Conservation (phyloP, 164 flowering plant species). For the Magnolia sinica region DNA sequence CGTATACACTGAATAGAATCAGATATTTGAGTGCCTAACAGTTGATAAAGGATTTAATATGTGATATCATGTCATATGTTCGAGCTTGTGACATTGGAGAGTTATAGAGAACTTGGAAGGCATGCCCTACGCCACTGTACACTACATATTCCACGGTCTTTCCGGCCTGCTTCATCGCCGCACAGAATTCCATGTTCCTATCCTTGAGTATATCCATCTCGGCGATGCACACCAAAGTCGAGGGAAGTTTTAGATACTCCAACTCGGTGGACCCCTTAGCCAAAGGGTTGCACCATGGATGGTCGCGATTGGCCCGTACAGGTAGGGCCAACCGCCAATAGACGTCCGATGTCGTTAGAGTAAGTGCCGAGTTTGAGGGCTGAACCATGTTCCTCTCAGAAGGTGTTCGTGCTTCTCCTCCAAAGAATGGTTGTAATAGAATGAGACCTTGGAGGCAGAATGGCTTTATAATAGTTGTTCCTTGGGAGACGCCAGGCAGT, state of each 20-base stretch:
- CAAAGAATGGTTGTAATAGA: slow-evolving; percentile 56
- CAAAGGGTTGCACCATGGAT: slow-evolving; percentile 50
- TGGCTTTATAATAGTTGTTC: slow-evolving; percentile 17
- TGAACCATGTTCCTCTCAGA: slow-evolving; percentile 37
- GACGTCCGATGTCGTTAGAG: slow-evolving; percentile 32
- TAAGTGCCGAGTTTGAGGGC: slow-evolving; percentile 38
- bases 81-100: slow-evolving; percentile 33
- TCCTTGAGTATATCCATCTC: slow-evolving; percentile 55
- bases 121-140: slow-evolving; percentile 52
- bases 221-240: slow-evolving; percentile 37
- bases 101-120: slow-evolving; percentile 47
- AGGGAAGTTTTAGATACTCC: slow-evolving; percentile 21
- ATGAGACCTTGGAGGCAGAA: slow-evolving; percentile 32
- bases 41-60: slow-evolving; percentile 34
- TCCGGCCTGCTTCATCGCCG: slow-evolving; percentile 33
- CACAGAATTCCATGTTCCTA: slow-evolving; percentile 43
- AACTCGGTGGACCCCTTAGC: slow-evolving; percentile 15
- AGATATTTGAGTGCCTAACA: not conserved
- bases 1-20: not conserved
- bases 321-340: slow-evolving; percentile 53
- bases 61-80: slow-evolving; percentile 38
- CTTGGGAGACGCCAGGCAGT: not conserved
- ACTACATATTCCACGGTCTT: slow-evolving; percentile 36
- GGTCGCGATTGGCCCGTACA: slow-evolving; percentile 38
- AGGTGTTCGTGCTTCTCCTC: slow-evolving; percentile 41